Conservation (phyloP, 2,329 filamentous ascomycete genomes). For the Aaosphaeria arxii region DNA sequence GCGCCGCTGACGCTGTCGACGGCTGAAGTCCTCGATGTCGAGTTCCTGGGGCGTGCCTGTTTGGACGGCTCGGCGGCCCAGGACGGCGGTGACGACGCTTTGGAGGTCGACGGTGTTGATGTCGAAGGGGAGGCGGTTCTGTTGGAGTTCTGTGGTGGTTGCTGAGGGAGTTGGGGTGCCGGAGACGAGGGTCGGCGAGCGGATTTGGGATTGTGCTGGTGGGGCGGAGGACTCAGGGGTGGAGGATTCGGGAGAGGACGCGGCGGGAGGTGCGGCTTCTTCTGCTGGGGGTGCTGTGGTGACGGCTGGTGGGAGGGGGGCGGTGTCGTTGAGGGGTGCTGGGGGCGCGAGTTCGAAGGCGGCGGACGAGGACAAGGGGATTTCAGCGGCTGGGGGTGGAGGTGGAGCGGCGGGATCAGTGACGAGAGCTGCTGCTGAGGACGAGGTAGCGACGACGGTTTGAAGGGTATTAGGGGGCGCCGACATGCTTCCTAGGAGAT, state of each 20-base stretch:
- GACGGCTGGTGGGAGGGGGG: neutral
- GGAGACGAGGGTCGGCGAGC: too few relatives aligned
- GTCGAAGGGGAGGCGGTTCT: constrained; percentile 25
- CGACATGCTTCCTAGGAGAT: constrained; percentile 9
- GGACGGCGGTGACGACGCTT: constrained; percentile 32
- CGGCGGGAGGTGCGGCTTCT: neutral
- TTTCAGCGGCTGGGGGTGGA: neutral
- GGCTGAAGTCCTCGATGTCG: too few relatives aligned
- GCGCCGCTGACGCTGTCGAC: too few relatives aligned
- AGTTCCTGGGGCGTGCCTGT: neutral
- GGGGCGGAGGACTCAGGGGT: neutral
- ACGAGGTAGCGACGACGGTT: too few relatives aligned
- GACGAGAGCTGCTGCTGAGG: neutral
- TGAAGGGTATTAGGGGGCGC: too few relatives aligned
- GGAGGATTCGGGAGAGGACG: neutral
- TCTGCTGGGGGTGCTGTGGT: neutral
- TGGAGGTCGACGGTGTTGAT: constrained; percentile 32
- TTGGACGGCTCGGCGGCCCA: constrained; percentile 4
- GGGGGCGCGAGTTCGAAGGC: neutral
- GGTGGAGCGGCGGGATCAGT: neutral
- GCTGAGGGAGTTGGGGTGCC: neutral
- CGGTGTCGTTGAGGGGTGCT: too few relatives aligned
- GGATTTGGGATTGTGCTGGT: neutral
- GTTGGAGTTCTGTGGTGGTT: neutral
- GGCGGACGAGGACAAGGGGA: neutral